phyloP scores from a whole-genome alignment of 2,329 filamentous ascomycete species.

The Cadophora sp. region DNA sequence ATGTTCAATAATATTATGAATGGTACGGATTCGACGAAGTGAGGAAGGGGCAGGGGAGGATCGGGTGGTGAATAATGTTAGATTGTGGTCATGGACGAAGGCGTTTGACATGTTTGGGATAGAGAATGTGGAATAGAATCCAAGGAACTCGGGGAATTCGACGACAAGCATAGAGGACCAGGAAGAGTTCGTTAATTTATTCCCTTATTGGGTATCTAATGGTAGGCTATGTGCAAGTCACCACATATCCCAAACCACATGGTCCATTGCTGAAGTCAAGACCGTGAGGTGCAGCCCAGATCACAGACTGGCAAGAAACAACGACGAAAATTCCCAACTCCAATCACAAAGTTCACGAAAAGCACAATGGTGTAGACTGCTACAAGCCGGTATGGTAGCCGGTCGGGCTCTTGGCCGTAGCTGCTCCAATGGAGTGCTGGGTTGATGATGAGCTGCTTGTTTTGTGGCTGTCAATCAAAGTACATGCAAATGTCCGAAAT shows the following conservation, averaged over 20 bases:
- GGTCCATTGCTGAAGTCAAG: not conserved
- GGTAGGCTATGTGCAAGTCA: not conserved
- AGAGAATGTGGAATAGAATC: not conserved
- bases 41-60: not conserved
- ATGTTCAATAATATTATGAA: slow-evolving; percentile 39
- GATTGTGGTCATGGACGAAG: not conserved
- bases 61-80: not conserved
- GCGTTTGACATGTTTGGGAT: not conserved
- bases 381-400: slow-evolving; percentile 24
- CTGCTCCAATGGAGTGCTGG: slow-evolving; percentile 20
- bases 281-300: not conserved
- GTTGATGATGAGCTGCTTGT: slow-evolving; percentile 19
- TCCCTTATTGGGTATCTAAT: not conserved
- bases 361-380: slow-evolving; percentile 8
- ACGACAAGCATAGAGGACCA: not conserved
- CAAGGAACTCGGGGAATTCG: not conserved
- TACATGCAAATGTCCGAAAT: slow-evolving; percentile 22
- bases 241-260: too few species aligned
- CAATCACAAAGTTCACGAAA: slow-evolving; percentile 11
- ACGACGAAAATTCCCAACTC: not conserved
- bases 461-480: slow-evolving; percentile 21
- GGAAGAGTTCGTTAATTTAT: not conserved
- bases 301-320: not conserved
- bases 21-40: slow-evolving; percentile 34
- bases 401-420: slow-evolving; percentile 22